phyloP scores from a whole-genome alignment of 129 eudicot genomes.

The sunflower (Helianthus annuus) region DNA sequence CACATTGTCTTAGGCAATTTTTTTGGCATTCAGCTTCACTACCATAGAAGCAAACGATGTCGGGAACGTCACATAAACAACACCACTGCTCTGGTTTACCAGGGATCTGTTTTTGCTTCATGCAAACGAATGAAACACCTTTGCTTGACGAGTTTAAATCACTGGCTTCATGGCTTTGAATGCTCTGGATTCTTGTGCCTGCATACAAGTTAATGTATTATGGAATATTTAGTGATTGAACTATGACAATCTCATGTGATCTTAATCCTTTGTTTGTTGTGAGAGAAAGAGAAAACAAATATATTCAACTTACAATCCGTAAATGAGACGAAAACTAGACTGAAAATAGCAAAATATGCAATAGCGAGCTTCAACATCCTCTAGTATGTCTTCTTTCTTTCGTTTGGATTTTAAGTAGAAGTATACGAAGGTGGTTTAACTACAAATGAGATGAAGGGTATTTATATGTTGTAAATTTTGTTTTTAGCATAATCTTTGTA shows the following conservation, averaged over 20 bases:
- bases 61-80: neutral
- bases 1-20: neutral
- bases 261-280: neutral
- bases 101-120: neutral
- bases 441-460: neutral
- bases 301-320: neutral
- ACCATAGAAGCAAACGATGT: neutral
- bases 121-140: neutral
- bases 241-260: no score
- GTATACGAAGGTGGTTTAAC: neutral
- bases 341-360: neutral
- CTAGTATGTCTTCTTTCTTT: neutral
- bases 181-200: slow-evolving; percentile 5
- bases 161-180: neutral
- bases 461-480: no score
- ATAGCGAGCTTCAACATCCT: neutral
- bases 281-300: neutral
- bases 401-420: neutral
- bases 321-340: slow-evolving; percentile 1
- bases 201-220: neutral
- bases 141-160: slow-evolving; percentile 3
- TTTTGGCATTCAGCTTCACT: neutral
- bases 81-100: neutral
- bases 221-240: no score
- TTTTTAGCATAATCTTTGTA: no score